Evolutionary conservation across 2,329 filamentous ascomycete genomes (phyloP).

Genomic region (Zymoseptoria pseudotritici): DNA sequence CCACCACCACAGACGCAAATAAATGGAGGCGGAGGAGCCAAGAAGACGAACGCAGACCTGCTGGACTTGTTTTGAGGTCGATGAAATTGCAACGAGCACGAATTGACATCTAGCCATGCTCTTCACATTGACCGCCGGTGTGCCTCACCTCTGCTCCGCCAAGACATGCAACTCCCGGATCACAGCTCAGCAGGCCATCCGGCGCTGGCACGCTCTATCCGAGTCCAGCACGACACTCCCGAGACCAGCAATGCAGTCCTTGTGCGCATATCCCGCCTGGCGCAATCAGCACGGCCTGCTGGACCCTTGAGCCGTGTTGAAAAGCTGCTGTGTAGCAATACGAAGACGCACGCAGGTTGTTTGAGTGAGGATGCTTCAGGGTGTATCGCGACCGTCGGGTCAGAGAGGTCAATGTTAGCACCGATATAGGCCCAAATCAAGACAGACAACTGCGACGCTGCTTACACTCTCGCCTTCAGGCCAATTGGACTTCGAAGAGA

Average conservation of each 20-base stretch:
- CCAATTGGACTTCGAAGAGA: not conserved
- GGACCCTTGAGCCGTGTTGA: too few species aligned
- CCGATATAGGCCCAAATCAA: not conserved
- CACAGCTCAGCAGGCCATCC: too few species aligned
- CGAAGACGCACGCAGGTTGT: too few species aligned
- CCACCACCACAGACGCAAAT: slow-evolving; percentile 59
- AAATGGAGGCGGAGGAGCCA: slow-evolving; percentile 38
- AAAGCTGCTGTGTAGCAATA: too few species aligned
- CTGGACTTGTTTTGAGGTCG: slow-evolving; percentile 45
- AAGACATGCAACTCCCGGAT: not conserved
- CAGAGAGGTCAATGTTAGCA: not conserved
- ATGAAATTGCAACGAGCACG: not conserved
- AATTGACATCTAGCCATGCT: not conserved
- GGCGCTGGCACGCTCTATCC: too few species aligned
- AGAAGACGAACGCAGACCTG: slow-evolving; percentile 47
- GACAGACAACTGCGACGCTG: not conserved
- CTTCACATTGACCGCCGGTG: not conserved
- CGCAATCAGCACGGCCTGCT: too few species aligned
- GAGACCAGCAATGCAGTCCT: too few species aligned
- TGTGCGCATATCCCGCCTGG: too few species aligned
- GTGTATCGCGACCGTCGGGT: too few species aligned
- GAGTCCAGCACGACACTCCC: too few species aligned
- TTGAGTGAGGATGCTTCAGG: too few species aligned
- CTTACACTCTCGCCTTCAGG: not conserved
- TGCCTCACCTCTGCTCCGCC: not conserved